phyloP scores from a whole-genome alignment of 1,139 yeast genomes.

The Yamadazyma sp. region DNA sequence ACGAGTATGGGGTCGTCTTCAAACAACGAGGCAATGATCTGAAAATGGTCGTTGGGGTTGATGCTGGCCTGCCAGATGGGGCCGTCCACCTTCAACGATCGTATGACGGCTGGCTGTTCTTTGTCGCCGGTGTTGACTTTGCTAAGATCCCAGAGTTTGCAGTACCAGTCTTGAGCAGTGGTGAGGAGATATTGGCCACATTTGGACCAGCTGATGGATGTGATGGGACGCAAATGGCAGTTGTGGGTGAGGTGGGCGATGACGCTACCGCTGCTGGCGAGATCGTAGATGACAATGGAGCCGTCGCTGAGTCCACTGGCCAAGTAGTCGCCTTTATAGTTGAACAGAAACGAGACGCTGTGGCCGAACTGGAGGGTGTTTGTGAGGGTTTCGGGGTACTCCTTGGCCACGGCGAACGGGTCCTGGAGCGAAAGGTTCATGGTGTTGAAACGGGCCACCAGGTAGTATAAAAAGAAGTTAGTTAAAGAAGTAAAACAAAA shows the following conservation, averaged over 20 bases:
- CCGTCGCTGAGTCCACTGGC: constrained; percentile 89
- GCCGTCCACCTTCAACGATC: constrained; percentile 57
- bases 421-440: constrained; percentile 86
- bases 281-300: constrained; percentile 72
- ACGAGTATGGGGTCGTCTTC: constrained; percentile 59
- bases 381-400: constrained; percentile 81
- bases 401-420: constrained; percentile 90
- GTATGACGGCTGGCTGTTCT: constrained; percentile 28
- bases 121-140: constrained; percentile 22
- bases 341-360: constrained; percentile 72
- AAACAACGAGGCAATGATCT: constrained; percentile 48
- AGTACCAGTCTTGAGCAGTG: constrained; percentile 83
- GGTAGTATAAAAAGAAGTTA: no score
- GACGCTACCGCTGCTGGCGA: constrained; percentile 55
- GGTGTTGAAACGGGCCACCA: no score
- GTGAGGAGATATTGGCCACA: constrained; percentile 72
- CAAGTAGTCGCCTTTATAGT: constrained; percentile 77
- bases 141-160: constrained; percentile 77
- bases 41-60: constrained; percentile 49
- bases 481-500: neutral
- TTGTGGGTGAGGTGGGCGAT: constrained; percentile 55
- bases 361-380: constrained; percentile 68
- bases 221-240: constrained; percentile 70
- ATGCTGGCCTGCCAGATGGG: constrained; percentile 71
- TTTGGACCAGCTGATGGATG: constrained; percentile 74